Base-by-base conservation (phyloP, 495 filamentous ascomycete genomes). In the Sporormia fimetaria region DNA sequence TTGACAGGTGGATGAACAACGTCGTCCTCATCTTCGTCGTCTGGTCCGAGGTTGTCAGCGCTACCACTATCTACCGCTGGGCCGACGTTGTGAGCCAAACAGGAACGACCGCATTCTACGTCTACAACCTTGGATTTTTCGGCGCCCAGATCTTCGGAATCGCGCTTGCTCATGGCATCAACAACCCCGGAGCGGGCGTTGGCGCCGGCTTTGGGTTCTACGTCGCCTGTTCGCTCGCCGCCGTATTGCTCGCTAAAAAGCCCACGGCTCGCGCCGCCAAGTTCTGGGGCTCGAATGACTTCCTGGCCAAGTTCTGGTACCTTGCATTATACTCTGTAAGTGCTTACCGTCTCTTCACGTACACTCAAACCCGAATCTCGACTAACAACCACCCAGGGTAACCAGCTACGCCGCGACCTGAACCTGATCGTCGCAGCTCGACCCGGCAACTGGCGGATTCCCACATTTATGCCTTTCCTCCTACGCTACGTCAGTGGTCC, bases 401-500 rank as follows among this genome's bases (percentile, higher is more conserved):
- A 47, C 24, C 44, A 47, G 35, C 28, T 47, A n/a, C 23, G 27
- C 12, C 35, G 24, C 21, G 48, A 52, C 21, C 25, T 52, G n/a
- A 47, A 52, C 30, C 10, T 47, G 29, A 41, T 40, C 21, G 37
- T 52, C 15, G 48, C 34, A 6, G 17, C n/a, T n/a, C n/a, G 14
- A 2, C 54, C 57, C 40, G 51, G 52, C 8, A 65, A 65, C 37
- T 64, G 61, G 63, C 55, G 49, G 1, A 65, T 67, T 20, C 63
- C 61, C 29, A 31, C 15, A 17, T 57, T 63, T 47, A 55, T 56
- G 51, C 49, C 57, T 3, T 21, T 56, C 4, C 39, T 63, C 4
- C 47, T 65, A 8, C 63, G 63, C 11, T 67, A 67, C 44, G 37
- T 65, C 35, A 56, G 56, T 37, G 61, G 54, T 6, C 63, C 61